Evolutionary conservation across 1,284 basidiomycete species (phyloP).

Genomic region (Sphaerobolus stellatus): DNA sequence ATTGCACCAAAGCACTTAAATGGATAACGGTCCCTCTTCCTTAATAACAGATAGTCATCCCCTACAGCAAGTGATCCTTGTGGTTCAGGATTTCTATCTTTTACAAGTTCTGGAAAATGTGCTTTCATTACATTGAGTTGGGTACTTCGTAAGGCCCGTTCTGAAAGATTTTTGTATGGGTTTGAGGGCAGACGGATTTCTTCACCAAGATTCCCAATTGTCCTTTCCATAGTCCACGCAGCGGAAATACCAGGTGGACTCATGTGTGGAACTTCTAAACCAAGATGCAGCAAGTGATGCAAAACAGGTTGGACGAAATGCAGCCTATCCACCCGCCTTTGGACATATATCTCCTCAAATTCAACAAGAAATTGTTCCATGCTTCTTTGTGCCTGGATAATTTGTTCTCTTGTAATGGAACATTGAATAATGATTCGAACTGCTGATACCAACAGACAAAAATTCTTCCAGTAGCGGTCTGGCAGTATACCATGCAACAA

Average conservation of each 20-base stretch:
- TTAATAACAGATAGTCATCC: background rate
- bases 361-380: constrained; percentile 11
- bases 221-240: constrained; percentile 30
- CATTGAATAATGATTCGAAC: constrained; percentile 18
- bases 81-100: constrained; percentile 14
- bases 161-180: constrained; percentile 23
- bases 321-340: constrained; percentile 18
- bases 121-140: constrained; percentile 24
- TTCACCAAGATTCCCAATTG: background rate
- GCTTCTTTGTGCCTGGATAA: constrained; percentile 15
- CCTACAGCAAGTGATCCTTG: background rate
- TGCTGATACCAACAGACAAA: constrained; percentile 22
- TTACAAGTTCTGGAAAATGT: constrained; percentile 16
- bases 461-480: constrained; percentile 21
- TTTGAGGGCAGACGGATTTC: constrained; percentile 19
- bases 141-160: constrained; percentile 15
- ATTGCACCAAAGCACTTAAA: too few species aligned
- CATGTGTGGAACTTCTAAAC: constrained; percentile 15
- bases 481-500: constrained; percentile 12
- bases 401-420: constrained; percentile 3
- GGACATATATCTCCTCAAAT: constrained; percentile 15
- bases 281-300: constrained; percentile 21
- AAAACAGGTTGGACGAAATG: constrained; percentile 26
- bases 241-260: constrained; percentile 21
- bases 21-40: background rate